phyloP scores from a whole-genome alignment of 108 stramenopile genomes.

The Cyclotella kingstonii region DNA sequence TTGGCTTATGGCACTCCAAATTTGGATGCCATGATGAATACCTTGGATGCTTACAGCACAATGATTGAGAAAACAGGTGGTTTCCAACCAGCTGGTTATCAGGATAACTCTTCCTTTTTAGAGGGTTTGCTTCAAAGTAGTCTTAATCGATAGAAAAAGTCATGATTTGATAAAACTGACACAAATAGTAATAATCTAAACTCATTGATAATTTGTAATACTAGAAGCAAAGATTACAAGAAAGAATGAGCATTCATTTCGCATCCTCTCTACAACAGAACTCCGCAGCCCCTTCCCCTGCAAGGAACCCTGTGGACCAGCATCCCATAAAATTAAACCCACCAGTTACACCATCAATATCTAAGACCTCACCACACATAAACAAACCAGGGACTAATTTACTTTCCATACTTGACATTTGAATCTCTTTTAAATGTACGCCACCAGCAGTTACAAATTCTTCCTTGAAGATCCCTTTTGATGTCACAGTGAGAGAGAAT shows the following conservation, averaged over 20 bases:
- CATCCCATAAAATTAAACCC: slow-evolving; percentile 89
- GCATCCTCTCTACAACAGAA: slow-evolving; percentile 10
- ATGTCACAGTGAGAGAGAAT: slow-evolving; percentile 61
- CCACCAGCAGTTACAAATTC: slow-evolving; percentile 95
- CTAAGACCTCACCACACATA: slow-evolving; percentile 83
- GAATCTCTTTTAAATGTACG: slow-evolving; percentile 67
- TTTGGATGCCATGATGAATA: slow-evolving; percentile 21
- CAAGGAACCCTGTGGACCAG: slow-evolving; percentile 85
- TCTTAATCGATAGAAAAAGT: not conserved
- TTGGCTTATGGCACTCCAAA: slow-evolving; percentile 49
- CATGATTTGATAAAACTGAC: not conserved
- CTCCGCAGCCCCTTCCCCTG: slow-evolving; percentile 55
- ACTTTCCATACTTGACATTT: slow-evolving; percentile 83
- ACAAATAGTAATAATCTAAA: not conserved
- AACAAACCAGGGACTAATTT: slow-evolving; percentile 66
- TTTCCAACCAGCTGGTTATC: not conserved
- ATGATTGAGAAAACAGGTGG: slow-evolving; percentile 13
- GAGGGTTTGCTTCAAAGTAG: not conserved
- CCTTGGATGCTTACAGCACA: slow-evolving; percentile 32
- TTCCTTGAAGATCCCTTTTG: slow-evolving; percentile 89
- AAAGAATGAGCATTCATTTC: too few species aligned
- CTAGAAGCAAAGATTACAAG: too few species aligned
- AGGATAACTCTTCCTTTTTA: slow-evolving; percentile 6
- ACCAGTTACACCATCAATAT: slow-evolving; percentile 92
- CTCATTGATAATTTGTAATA: not conserved